phyloP scores from a whole-genome alignment of 257 asterid species.

The Parsonsia alboflavescens region DNA sequence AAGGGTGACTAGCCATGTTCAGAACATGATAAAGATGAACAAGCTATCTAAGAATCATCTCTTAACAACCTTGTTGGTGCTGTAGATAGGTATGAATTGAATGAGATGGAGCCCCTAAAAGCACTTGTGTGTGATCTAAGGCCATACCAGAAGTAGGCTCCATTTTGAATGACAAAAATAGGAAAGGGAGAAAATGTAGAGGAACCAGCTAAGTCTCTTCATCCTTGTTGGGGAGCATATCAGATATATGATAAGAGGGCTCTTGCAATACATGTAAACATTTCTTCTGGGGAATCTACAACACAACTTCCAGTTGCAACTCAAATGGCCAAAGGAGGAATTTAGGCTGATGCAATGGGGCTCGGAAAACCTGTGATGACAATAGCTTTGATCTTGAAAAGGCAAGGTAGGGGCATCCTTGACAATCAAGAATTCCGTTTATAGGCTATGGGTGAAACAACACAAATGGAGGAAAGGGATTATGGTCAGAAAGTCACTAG shows the following conservation, averaged over 20 bases:
- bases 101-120: conserved; percentile 77
- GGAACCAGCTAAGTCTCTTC: conserved; percentile 61
- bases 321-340: conserved; percentile 60
- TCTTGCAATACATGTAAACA: conserved; percentile 69
- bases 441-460: conserved; percentile 22
- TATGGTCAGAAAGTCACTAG: conserved; percentile 15
- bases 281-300: conserved; percentile 80
- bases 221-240: too few relatives aligned
- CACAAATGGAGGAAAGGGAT: conserved; percentile 18
- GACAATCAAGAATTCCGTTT: conserved; percentile 27
- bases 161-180: conserved; percentile 74
- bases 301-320: conserved; percentile 61
- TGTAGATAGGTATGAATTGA: conserved; percentile 59
- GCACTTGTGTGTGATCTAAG: conserved; percentile 60
- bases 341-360: conserved; percentile 92
- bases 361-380: conserved; percentile 95
- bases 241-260: too few relatives aligned
- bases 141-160: conserved; percentile 88
- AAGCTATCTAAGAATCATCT: conserved; percentile 58
- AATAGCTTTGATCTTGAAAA: conserved; percentile 64
- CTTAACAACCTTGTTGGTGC: conserved; percentile 85
- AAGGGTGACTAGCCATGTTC: too few relatives aligned
- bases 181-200: conserved; percentile 51
- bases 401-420: conserved; percentile 47
- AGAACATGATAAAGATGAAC: too few relatives aligned